A percentile compares a stretch with the other conserved stretches of the same genome.
phyloP scores from a whole-genome alignment of 1,284 basidiomycete genomes.

The Ceraceosorus guamensis region DNA sequence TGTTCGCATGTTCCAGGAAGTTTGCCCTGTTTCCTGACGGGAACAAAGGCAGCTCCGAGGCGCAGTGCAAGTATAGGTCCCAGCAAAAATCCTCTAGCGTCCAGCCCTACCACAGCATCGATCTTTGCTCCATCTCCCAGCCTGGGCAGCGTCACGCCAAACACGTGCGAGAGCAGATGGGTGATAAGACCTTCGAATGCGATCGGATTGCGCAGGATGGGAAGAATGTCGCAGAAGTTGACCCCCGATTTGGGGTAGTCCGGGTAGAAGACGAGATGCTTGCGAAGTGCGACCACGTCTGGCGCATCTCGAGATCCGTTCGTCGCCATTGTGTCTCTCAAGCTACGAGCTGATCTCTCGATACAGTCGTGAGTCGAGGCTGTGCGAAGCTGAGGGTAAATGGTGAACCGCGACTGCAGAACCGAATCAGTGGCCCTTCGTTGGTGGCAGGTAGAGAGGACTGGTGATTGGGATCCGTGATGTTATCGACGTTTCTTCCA shows the following conservation, averaged over 20 bases:
- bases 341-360: too few relatives aligned
- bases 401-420: too few relatives aligned
- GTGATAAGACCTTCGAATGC: conserved; percentile 66
- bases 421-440: too few relatives aligned
- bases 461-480: too few relatives aligned
- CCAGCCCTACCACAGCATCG: conserved; percentile 89
- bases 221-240: conserved; percentile 47
- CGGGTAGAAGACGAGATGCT: conserved; percentile 32
- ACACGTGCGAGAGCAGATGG: conserved; percentile 78
- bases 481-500: too few relatives aligned
- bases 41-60: conserved; percentile 89
- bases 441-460: too few relatives aligned
- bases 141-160: conserved; percentile 62
- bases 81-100: conserved; percentile 91
- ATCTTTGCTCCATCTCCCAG: conserved; percentile 56
- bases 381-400: too few relatives aligned
- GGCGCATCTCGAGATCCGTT: neutral
- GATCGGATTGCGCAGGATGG: conserved; percentile 45
- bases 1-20: conserved; percentile 76
- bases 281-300: neutral
- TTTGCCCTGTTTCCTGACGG: conserved; percentile 89
- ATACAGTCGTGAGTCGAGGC: too few relatives aligned
- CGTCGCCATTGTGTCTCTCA: too few relatives aligned
- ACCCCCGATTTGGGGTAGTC: conserved; percentile 47
- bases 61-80: conserved; percentile 86